These are phyloP conservation scores for Allantophomopsis cytisporea DNA, from an alignment of 2,329 filamentous ascomycete genomes.

Conservation along the genomic window DNA sequence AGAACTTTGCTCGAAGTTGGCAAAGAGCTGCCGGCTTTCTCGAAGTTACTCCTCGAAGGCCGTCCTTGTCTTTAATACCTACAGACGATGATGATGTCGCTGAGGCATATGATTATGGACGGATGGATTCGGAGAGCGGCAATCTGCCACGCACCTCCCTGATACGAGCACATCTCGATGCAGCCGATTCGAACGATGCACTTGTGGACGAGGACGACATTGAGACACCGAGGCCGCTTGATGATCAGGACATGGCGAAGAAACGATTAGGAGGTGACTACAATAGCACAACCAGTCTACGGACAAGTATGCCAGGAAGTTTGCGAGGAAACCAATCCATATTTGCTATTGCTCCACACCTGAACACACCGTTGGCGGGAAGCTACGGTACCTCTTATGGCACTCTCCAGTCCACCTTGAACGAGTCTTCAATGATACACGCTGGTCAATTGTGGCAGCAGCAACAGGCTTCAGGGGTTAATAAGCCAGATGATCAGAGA, in stretches of 20 bases:
- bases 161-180: constrained; percentile 37
- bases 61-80: constrained; percentile 52
- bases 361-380: constrained; percentile 56
- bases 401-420: constrained; percentile 24
- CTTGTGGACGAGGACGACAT: constrained; percentile 13
- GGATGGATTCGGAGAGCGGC: constrained; percentile 11
- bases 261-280: constrained; percentile 9
- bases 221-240: constrained; percentile 16
- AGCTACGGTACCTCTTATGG: constrained; percentile 55
- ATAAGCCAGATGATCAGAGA: constrained; percentile 39
- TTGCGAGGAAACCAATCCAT: constrained; percentile 29
- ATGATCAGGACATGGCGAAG: constrained; percentile 21
- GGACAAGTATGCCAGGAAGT: constrained; percentile 18
- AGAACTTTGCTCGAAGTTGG: constrained; percentile 88
- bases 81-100: constrained; percentile 32
- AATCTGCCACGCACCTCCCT: constrained; percentile 19
- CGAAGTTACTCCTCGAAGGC: constrained; percentile 71
- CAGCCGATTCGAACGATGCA: constrained; percentile 14
- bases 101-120: constrained; percentile 11
- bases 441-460: constrained; percentile 37
- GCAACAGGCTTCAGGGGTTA: constrained; percentile 28
- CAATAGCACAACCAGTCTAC: constrained; percentile 12
- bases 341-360: constrained; percentile 42
- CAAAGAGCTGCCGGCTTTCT: constrained; percentile 79
- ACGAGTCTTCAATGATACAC: constrained; percentile 31